Conservation (phyloP, 768 basidiomycete species). For the Hypsizygus marmoreus region DNA sequence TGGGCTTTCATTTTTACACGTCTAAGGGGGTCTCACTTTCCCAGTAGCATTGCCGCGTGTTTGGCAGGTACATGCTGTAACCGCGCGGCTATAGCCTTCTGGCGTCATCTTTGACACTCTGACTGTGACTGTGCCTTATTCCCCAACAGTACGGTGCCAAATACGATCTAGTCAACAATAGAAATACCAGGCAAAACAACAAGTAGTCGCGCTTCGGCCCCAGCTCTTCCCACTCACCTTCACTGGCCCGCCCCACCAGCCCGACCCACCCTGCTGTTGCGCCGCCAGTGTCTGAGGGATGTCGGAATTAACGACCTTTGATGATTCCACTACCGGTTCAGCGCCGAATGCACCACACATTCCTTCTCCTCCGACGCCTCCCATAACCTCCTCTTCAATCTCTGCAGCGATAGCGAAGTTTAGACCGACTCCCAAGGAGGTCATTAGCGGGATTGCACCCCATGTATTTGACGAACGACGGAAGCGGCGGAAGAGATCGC, state of each 20-base stretch:
- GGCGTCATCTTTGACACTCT: slow-evolving; percentile 12
- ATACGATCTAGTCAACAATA: slow-evolving; percentile 6
- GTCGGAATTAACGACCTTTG: slow-evolving; percentile 1
- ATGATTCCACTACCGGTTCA: neutral
- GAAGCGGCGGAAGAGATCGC: slow-evolving; percentile 26
- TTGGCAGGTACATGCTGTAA: slow-evolving; percentile 24
- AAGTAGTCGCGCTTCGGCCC: slow-evolving; percentile 8
- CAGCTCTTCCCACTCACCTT: slow-evolving; percentile 2
- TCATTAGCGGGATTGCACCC: slow-evolving; percentile 47
- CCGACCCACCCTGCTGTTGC: neutral
- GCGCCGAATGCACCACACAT: no score
- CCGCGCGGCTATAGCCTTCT: slow-evolving; percentile 20
- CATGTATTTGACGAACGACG: slow-evolving; percentile 45
- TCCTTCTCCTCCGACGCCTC: slow-evolving; percentile 7
- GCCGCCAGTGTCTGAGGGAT: neutral
- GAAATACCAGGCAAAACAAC: slow-evolving; percentile 12
- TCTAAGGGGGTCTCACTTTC: neutral
- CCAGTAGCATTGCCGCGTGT: slow-evolving; percentile 12
- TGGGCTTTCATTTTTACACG: neutral
- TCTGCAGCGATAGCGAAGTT: slow-evolving; percentile 40
- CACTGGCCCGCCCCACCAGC: neutral
- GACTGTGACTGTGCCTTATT: slow-evolving; percentile 11
- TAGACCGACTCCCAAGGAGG: slow-evolving; percentile 41
- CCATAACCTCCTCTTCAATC: slow-evolving; percentile 12
- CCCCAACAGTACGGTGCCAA: neutral